A percentile compares a stretch with the other conserved stretches of the same genome.
phyloP scores from a whole-genome alignment of 495 filamentous ascomycete species.

The Xanthoparmelia taractica region DNA sequence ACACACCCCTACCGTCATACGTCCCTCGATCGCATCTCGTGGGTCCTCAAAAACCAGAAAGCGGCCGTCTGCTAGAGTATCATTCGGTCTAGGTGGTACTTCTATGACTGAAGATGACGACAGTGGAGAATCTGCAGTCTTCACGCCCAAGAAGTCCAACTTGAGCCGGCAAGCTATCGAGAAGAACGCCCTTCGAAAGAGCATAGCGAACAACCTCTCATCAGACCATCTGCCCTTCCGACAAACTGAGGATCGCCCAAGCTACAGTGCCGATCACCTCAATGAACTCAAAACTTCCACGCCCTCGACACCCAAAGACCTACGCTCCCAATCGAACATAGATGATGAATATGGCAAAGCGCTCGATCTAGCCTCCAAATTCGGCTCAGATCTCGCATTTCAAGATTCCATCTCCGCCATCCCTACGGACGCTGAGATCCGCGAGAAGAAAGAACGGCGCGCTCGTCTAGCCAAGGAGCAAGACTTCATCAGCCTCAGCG shows the following conservation, averaged over 20 bases:
- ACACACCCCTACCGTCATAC: constrained; percentile 23
- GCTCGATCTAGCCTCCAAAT: constrained; percentile 62
- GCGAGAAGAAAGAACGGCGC: constrained; percentile 83
- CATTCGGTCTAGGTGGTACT: constrained; percentile 61
- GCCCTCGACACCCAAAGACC: constrained; percentile 62
- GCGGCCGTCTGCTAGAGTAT: constrained; percentile 58
- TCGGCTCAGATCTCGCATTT: constrained; percentile 39
- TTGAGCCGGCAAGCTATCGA: constrained; percentile 65
- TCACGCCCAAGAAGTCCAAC: constrained; percentile 60
- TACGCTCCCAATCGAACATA: constrained; percentile 34
- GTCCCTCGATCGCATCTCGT: constrained; percentile 20
- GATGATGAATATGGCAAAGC: constrained; percentile 48
- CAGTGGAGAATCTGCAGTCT: constrained; percentile 48
- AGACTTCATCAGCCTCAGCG: constrained; percentile 71
- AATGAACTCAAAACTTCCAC: constrained; percentile 78
- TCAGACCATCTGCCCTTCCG: constrained; percentile 46
- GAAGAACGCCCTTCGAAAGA: constrained; percentile 56
- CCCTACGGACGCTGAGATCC: constrained; percentile 80
- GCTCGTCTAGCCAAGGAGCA: constrained; percentile 69
- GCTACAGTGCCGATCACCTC: constrained; percentile 79
- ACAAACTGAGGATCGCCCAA: constrained; percentile 60
- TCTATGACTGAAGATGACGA: constrained; percentile 47
- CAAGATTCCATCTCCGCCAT: constrained; percentile 43
- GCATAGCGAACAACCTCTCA: constrained; percentile 35
- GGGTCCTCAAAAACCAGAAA: constrained; percentile 50